Evolutionary conservation across 306 rosid species (phyloP).

Genomic region (Oxytropis ochrocephala): DNA sequence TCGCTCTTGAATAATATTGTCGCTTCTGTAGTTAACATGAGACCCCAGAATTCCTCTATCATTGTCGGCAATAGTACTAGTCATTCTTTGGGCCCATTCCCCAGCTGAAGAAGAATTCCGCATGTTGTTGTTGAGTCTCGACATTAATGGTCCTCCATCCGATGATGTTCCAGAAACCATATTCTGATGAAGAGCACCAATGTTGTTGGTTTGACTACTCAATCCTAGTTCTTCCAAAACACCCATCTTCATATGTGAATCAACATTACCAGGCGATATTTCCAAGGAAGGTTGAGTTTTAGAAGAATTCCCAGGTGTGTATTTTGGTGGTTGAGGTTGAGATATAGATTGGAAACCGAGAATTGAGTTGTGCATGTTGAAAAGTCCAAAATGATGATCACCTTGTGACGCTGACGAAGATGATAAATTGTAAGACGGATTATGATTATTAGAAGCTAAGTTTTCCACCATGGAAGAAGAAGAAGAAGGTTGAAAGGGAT

Average conservation of each 20-base stretch:
- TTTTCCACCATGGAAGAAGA: constrained; percentile 28
- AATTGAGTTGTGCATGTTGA: constrained; percentile 43
- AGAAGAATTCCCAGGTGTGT: constrained; percentile 17
- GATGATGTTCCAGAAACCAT: constrained; percentile 24
- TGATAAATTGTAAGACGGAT: constrained; percentile 9
- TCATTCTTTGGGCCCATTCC: constrained; percentile 29
- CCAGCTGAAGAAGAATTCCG: not conserved
- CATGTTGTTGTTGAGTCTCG: not conserved
- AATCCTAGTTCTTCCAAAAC: constrained; percentile 49
- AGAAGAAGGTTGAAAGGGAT: constrained; percentile 13
- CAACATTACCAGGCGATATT: constrained; percentile 21
- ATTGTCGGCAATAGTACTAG: not conserved
- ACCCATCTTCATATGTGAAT: constrained; percentile 32
- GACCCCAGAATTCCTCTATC: constrained; percentile 32
- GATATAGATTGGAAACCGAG: constrained; percentile 46
- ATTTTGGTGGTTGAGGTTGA: constrained; percentile 32
- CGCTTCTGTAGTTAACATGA: not conserved
- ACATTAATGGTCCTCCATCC: constrained; percentile 1
- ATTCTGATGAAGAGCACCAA: constrained; percentile 29
- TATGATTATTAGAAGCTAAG: constrained; percentile 24
- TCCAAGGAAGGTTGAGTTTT: constrained; percentile 30
- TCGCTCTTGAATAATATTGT: not conserved
- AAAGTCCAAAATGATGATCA: not conserved
- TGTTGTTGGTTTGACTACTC: constrained; percentile 14
- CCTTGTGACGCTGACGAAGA: not conserved